Percentiles rank a stretch among this genome's conserved stretches.
These are phyloP conservation scores for Ganoderma leucocontextum DNA, from an alignment of 1,284 basidiomycete species.

Conservation along the genomic window DNA sequence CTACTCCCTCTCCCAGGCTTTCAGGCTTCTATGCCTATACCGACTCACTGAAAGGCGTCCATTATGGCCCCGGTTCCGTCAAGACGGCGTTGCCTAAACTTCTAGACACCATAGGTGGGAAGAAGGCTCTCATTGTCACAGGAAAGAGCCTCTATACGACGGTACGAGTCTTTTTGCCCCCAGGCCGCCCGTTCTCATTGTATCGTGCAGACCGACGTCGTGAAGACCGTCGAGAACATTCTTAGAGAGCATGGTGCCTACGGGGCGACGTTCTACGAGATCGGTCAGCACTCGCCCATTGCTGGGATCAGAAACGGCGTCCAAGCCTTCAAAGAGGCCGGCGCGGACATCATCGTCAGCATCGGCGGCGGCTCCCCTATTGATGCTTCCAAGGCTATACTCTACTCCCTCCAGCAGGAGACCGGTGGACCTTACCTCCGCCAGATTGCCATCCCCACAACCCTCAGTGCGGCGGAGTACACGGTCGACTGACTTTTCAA, in stretches of 20 bases:
- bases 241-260: conserved; percentile 63
- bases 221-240: conserved; percentile 65
- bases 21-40: conserved; percentile 70
- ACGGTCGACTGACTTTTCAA: conserved; percentile 51
- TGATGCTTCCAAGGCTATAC: conserved; percentile 78
- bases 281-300: conserved; percentile 81
- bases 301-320: conserved; percentile 74
- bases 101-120: conserved; percentile 58
- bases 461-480: conserved; percentile 84
- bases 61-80: conserved; percentile 74
- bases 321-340: conserved; percentile 58
- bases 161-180: conserved; percentile 45
- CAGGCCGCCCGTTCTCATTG: not conserved
- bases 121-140: conserved; percentile 75
- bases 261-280: conserved; percentile 76
- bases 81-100: conserved; percentile 69
- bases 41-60: conserved; percentile 68
- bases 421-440: conserved; percentile 53
- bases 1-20: conserved; percentile 24
- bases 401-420: conserved; percentile 67
- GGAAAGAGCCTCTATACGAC: conserved; percentile 73
- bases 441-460: conserved; percentile 84
- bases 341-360: conserved; percentile 74
- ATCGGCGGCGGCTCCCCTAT: conserved; percentile 85
- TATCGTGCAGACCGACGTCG: conserved; percentile 63